Conservation (phyloP, 495 filamentous ascomycete species). For the Penicillium dipodomyicola region DNA sequence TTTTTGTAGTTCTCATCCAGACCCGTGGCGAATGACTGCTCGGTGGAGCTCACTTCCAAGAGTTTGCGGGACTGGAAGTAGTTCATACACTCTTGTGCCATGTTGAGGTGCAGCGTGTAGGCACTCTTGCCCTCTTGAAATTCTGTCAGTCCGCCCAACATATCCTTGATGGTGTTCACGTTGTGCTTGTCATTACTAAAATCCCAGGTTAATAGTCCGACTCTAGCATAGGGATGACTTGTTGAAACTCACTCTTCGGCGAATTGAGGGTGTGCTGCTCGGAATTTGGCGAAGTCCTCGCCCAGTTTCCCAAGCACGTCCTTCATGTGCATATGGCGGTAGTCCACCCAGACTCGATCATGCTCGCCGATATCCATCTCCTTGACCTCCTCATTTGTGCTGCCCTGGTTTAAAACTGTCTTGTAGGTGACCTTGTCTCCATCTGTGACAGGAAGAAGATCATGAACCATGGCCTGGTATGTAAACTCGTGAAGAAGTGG, state of each 20-base stretch:
- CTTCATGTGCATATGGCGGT: slow-evolving; percentile 94
- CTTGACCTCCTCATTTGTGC: slow-evolving; percentile 66
- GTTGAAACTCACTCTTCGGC: slow-evolving; percentile 56
- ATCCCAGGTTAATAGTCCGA: slow-evolving; percentile 9
- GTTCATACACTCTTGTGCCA: slow-evolving; percentile 98
- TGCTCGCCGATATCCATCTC: slow-evolving; percentile 87
- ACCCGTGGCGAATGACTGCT: slow-evolving; percentile 85
- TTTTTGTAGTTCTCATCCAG: slow-evolving; percentile 90
- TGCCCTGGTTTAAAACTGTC: slow-evolving; percentile 70
- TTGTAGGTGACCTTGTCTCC: slow-evolving; percentile 84
- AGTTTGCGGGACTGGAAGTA: slow-evolving; percentile 82
- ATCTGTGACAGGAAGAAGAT: slow-evolving; percentile 83
- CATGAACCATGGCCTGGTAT: slow-evolving; percentile 96
- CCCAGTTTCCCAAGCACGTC: slow-evolving; percentile 93
- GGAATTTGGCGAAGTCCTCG: slow-evolving; percentile 86
- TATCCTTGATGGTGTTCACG: slow-evolving; percentile 91
- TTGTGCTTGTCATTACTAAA: slow-evolving; percentile 59
- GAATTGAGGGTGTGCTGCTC: slow-evolving; percentile 91
- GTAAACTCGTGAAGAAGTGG: slow-evolving; percentile 95
- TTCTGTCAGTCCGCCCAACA: slow-evolving; percentile 91
- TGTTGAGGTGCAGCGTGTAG: slow-evolving; percentile 90
- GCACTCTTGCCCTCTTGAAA: slow-evolving; percentile 93
- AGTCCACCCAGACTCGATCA: slow-evolving; percentile 90
- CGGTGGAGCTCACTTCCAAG: slow-evolving; percentile 78
- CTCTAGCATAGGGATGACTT: not conserved